These are phyloP conservation scores for Cryptococcus hybrid DNA, from an alignment of 1,284 basidiomycete species.

Conservation along the genomic window DNA sequence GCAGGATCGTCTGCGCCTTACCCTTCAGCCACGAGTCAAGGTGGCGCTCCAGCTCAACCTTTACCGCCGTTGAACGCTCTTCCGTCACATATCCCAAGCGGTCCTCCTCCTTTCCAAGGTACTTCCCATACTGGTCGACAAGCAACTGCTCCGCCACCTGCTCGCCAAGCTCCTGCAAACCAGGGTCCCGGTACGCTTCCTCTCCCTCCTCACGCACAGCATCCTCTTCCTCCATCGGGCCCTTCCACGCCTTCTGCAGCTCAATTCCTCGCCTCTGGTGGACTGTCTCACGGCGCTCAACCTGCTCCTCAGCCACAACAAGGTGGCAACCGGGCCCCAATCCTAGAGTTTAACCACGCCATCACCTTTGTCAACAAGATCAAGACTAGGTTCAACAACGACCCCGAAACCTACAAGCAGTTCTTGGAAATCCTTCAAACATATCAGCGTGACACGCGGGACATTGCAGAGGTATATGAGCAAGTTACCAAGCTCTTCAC, in stretches of 20 bases:
- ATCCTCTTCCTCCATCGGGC: constrained; percentile 27
- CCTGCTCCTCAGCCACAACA: constrained; percentile 95
- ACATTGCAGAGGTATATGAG: constrained; percentile 85
- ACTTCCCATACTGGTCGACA: constrained; percentile 29
- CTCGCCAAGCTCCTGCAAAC: constrained; percentile 2
- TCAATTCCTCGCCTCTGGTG: constrained; percentile 35
- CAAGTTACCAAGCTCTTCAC: constrained; percentile 93
- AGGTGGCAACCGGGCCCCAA: constrained; percentile 32
- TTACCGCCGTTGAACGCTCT: constrained; percentile 12
- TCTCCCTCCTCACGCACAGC: constrained; percentile 21
- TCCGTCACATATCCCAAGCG: constrained; percentile 17
- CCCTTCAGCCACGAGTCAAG: constrained; percentile 2
- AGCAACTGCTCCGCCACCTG: constrained; percentile 1
- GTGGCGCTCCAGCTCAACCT: constrained; percentile 10
- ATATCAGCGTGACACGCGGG: constrained; percentile 91
- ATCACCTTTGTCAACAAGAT: constrained; percentile 99
- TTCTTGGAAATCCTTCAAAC: constrained; percentile 98
- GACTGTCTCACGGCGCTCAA: constrained; percentile 43
- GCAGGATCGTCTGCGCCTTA: constrained; percentile 2
- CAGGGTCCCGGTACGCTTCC: constrained; percentile 15
- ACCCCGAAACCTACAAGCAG: constrained; percentile 94
- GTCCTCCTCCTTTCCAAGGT: constrained; percentile 19
- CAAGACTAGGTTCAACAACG: constrained; percentile 88
- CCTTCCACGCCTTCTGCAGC: constrained; percentile 43
- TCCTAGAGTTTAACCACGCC: constrained; percentile 90